A percentile compares a stretch with the other conserved stretches of the same genome.
Evolutionary conservation across 208 protist genomes (phyloP).

Genomic region (Entamoeba invadens): DNA sequence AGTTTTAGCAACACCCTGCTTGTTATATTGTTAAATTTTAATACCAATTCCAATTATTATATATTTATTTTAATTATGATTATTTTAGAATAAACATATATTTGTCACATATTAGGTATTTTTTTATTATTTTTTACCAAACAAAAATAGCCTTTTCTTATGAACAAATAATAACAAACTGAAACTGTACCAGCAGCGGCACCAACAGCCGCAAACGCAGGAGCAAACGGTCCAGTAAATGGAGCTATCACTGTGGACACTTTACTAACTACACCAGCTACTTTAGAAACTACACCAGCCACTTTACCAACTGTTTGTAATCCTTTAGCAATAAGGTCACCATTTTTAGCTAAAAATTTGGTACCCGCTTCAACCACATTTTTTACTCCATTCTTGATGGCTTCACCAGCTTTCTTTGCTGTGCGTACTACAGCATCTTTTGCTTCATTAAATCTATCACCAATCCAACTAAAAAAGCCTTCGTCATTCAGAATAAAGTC

Average conservation of each 20-base stretch:
- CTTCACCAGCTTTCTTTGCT: no score
- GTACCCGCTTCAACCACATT: neutral
- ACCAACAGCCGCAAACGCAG: neutral
- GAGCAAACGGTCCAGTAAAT: no score
- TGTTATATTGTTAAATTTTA: no score
- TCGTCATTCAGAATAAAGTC: neutral
- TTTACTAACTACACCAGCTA: neutral
- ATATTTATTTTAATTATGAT: no score
- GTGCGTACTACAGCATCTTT: no score
- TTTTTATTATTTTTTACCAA: no score
- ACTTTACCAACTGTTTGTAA: neutral
- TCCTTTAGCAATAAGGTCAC: neutral
- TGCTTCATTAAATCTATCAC: no score
- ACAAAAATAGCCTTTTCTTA: no score
- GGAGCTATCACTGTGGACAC: neutral
- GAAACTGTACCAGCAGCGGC: neutral
- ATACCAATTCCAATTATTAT: no score
- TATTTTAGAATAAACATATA: no score
- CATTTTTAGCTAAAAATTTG: neutral
- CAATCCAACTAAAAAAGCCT: neutral
- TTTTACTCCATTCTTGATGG: neutral
- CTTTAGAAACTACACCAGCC: neutral
- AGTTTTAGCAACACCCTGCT: neutral
- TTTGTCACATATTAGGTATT: no score
- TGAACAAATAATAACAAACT: no score